These are phyloP conservation scores for Penicillium lagena DNA, from an alignment of 495 filamentous ascomycete species.

Conservation along the genomic window DNA sequence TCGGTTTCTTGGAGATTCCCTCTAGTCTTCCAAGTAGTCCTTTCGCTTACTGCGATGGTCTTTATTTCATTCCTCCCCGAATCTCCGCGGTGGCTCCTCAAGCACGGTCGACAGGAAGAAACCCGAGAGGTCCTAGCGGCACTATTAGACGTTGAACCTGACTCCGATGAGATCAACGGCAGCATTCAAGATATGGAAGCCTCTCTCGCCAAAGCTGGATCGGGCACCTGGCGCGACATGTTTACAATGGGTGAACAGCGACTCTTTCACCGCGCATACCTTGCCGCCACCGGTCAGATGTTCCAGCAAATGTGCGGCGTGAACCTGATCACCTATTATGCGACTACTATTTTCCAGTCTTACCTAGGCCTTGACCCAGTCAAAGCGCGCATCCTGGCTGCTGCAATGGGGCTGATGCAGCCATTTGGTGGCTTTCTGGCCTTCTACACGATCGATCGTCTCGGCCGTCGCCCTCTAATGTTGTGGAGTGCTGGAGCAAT, in stretches of 20 bases:
- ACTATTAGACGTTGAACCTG: slow-evolving; percentile 18
- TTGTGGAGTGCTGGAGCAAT: slow-evolving; percentile 46
- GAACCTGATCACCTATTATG: slow-evolving; percentile 56
- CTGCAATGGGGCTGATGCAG: slow-evolving; percentile 71
- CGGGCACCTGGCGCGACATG: slow-evolving; percentile 23
- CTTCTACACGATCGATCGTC: slow-evolving; percentile 70
- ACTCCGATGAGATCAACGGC: slow-evolving; percentile 17
- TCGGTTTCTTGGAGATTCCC: slow-evolving; percentile 58
- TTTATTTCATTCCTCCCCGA: slow-evolving; percentile 49
- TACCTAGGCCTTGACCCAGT: slow-evolving; percentile 58
- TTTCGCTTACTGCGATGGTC: slow-evolving; percentile 43
- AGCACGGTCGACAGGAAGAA: slow-evolving; percentile 44
- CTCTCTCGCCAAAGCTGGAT: slow-evolving; percentile 28
- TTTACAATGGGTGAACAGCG: slow-evolving; percentile 26
- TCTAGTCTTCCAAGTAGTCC: slow-evolving; percentile 57
- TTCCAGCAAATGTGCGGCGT: slow-evolving; percentile 54
- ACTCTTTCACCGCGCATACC: slow-evolving; percentile 26
- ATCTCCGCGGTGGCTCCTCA: slow-evolving; percentile 54
- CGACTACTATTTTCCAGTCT: slow-evolving; percentile 50
- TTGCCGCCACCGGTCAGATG: slow-evolving; percentile 27
- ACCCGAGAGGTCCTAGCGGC: slow-evolving; percentile 45
- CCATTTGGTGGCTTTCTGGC: slow-evolving; percentile 65
- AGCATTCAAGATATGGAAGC: slow-evolving; percentile 33
- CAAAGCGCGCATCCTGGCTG: slow-evolving; percentile 74
- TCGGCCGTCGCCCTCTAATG: slow-evolving; percentile 64